Conservation (phyloP, 257 asterid genomes). For the Capsicum chinense region DNA sequence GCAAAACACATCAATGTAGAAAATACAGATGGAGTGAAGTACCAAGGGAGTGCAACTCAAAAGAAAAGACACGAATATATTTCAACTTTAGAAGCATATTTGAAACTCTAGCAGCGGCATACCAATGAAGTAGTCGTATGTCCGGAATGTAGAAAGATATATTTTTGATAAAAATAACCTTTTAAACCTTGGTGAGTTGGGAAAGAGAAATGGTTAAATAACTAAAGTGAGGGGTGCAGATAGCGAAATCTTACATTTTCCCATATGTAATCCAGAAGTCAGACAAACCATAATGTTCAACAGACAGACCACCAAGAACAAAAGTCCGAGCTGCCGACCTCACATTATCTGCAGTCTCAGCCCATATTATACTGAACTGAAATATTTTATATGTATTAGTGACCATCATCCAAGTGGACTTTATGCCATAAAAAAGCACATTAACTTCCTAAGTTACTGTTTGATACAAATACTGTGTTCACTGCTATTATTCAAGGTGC, state of each 20-base stretch:
- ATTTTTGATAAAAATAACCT: not conserved
- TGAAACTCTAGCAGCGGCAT: not conserved
- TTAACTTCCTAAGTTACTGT: not conserved
- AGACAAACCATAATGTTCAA: constrained; percentile 72
- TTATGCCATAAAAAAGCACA: not conserved
- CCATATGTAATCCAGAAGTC: constrained; percentile 77
- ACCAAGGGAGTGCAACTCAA: not conserved
- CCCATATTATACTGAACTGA: constrained; percentile 94
- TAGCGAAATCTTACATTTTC: constrained; percentile 51
- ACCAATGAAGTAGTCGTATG: not conserved
- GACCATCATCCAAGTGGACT: not conserved
- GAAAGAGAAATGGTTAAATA: not conserved
- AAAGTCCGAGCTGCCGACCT: constrained; percentile 83
- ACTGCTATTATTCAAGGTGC: not conserved
- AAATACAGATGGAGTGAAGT: not conserved
- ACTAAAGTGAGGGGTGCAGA: not conserved
- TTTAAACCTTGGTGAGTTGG: not conserved
- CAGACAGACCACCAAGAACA: constrained; percentile 85
- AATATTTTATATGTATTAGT: constrained; percentile 22
- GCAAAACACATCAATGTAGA: not conserved
- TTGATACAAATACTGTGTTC: not conserved
- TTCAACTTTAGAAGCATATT: not conserved
- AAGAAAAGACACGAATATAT: not conserved
- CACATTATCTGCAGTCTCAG: constrained; percentile 86
- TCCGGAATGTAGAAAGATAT: not conserved